A percentile compares a stretch with the other conserved stretches of the same genome.
Conservation (phyloP, 2,329 filamentous ascomycete genomes). For the Cytospora schulzeri region DNA sequence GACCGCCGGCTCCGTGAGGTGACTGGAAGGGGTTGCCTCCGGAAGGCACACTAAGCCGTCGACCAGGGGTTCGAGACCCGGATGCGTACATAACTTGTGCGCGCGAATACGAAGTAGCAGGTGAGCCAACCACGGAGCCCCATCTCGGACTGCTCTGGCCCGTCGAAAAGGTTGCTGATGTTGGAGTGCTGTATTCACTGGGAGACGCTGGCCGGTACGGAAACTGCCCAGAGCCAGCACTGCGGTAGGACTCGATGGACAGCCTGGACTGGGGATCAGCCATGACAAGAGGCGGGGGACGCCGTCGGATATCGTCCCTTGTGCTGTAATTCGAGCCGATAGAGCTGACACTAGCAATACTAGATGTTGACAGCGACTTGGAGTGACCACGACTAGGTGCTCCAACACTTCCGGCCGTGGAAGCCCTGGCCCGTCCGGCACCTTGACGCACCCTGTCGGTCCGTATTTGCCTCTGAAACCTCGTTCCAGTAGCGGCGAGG, state of each 20-base stretch:
- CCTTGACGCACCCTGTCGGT: constrained; percentile 81
- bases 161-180: constrained; percentile 79
- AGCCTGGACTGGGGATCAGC: constrained; percentile 69
- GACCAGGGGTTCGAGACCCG: constrained; percentile 66
- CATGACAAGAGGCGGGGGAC: constrained; percentile 83
- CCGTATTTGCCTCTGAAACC: constrained; percentile 89
- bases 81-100: constrained; percentile 70
- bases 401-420: constrained; percentile 73
- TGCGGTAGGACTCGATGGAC: constrained; percentile 69
- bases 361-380: constrained; percentile 84
- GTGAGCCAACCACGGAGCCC: constrained; percentile 70
- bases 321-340: constrained; percentile 65
- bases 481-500: constrained; percentile 85
- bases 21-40: constrained; percentile 73
- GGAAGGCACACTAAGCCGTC: constrained; percentile 82
- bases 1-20: constrained; percentile 50
- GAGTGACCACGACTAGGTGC: constrained; percentile 77
- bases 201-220: constrained; percentile 70
- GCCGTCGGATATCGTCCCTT: constrained; percentile 67
- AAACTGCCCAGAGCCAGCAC: constrained; percentile 65
- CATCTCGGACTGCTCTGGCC: constrained; percentile 77
- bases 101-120: constrained; percentile 68
- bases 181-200: constrained; percentile 78
- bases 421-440: constrained; percentile 71
- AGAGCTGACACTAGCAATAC: constrained; percentile 75